Evolutionary conservation across 306 rosid genomes (phyloP), one percentile per base, ranked within the genome.

Genomic region (Prunus fruticosa): DNA sequence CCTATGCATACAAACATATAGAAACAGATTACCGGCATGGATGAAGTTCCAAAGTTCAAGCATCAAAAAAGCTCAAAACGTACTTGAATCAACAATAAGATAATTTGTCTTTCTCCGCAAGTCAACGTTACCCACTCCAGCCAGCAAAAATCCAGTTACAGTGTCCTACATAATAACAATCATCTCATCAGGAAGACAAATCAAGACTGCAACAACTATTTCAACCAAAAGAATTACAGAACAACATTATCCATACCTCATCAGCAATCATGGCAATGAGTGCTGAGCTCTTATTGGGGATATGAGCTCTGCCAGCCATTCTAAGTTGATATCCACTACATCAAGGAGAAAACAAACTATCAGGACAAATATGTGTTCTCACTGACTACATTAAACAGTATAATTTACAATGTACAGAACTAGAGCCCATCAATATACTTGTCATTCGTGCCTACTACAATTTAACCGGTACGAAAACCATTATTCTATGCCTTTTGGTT

Each of bases 61-160:
- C 69, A 73, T 47, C 58, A 58, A 63, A 45, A 62, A 51, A 64
- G 47, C 51, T 68, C 30, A 64, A 66, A 72, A 64, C 93, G 10
- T 92, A 95, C 99, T 95, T 78, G 97, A 89, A 84, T 95, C 99
- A 46, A 95, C 97, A 45, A 89, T 89, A 41, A 92, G 97, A 82
- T 94, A 94, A 81, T 94, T 94, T 51, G 98, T 88, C 89, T 93
- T 91, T 83, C 98, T 88, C 65, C 98, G 87, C 79, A 93, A 76
- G 88, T 93, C 97, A 45, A 94, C 97, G 25, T 94, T 89, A 63
- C 98, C 99, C 75, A 95, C 99, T 80, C 99, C 97, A 69, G 97
- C 99, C 74, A 95, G 84, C 83, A 95, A 91, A 83, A 95, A 92
- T 76, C 99, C 97, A 73, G 91, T 93, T 47, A 95, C 80, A 8